phyloP scores from a whole-genome alignment of 2,329 filamentous ascomycete species.

The Trichoderma atrobrunneum region DNA sequence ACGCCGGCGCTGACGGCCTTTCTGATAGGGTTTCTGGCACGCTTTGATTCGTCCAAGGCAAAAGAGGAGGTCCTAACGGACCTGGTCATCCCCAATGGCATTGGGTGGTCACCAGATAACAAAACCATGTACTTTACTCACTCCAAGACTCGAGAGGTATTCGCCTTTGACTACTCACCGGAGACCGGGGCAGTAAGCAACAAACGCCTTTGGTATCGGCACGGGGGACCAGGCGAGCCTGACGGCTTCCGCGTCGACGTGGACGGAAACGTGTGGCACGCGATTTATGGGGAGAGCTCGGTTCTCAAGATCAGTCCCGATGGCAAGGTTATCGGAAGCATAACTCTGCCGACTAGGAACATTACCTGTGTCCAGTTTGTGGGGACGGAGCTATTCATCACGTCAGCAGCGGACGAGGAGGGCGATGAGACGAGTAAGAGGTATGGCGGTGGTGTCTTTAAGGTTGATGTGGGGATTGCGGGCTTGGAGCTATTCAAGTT shows the following conservation, averaged over 20 bases:
- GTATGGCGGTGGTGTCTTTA: constrained; percentile 70
- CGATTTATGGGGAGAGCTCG: constrained; percentile 73
- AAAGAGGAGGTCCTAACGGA: constrained; percentile 57
- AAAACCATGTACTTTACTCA: constrained; percentile 81
- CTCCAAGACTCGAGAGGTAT: constrained; percentile 68
- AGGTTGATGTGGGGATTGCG: constrained; percentile 69
- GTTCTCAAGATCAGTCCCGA: constrained; percentile 71
- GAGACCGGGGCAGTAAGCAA: constrained; percentile 64
- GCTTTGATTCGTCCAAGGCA: constrained; percentile 57
- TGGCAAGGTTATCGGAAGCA: constrained; percentile 70
- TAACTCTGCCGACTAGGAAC: constrained; percentile 73
- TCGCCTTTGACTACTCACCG: constrained; percentile 69
- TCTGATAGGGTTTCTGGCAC: constrained; percentile 64
- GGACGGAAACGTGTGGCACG: constrained; percentile 85
- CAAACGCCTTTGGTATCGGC: constrained; percentile 69
- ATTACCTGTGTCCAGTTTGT: constrained; percentile 80
- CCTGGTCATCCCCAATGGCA: constrained; percentile 79
- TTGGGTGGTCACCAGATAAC: constrained; percentile 73
- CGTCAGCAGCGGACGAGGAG: constrained; percentile 67
- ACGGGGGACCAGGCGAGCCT: constrained; percentile 64
- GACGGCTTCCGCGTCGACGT: constrained; percentile 84
- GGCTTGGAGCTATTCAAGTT: constrained; percentile 65
- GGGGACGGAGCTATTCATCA: constrained; percentile 73
- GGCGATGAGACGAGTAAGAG: constrained; percentile 61
- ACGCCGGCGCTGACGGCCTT: neutral